Evolutionary conservation across 2,329 filamentous ascomycete species (phyloP).

Genomic region (Fusarium fujikuroi): DNA sequence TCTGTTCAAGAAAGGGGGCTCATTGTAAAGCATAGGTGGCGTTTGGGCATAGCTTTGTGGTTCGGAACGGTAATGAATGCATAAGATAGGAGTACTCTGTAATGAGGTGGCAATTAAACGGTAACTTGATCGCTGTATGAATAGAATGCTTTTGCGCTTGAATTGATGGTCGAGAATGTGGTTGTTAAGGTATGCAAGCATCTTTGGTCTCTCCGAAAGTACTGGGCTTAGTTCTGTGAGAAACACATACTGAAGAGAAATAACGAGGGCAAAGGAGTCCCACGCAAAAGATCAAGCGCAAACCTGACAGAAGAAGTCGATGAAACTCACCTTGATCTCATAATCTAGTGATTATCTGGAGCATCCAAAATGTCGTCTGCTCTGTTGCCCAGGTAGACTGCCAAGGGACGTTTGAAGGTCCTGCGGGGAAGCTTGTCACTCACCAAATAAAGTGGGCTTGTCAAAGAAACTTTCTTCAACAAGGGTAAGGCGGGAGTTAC

Average conservation of each 20-base stretch:
- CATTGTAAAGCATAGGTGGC: constrained; percentile 49
- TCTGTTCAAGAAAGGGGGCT: constrained; percentile 53
- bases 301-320: not conserved
- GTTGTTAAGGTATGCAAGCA: not conserved
- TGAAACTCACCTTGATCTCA: not conserved
- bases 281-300: not conserved
- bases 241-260: not conserved
- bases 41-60: constrained; percentile 19
- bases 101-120: constrained; percentile 34
- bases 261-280: not conserved
- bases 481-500: not conserved
- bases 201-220: not conserved
- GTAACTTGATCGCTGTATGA: constrained; percentile 26
- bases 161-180: not conserved
- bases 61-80: constrained; percentile 27
- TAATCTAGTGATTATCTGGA: not conserved
- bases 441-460: not conserved
- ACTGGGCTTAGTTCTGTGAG: not conserved
- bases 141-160: constrained; percentile 8
- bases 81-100: constrained; percentile 33
- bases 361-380: not conserved
- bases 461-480: not conserved
- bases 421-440: not conserved
- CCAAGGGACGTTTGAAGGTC: not conserved
- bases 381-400: not conserved